Evolutionary conservation across 768 basidiomycete genomes (phyloP), one percentile per base, ranked within the genome.

Genomic region (Holtermanniella nyarrowii): DNA sequence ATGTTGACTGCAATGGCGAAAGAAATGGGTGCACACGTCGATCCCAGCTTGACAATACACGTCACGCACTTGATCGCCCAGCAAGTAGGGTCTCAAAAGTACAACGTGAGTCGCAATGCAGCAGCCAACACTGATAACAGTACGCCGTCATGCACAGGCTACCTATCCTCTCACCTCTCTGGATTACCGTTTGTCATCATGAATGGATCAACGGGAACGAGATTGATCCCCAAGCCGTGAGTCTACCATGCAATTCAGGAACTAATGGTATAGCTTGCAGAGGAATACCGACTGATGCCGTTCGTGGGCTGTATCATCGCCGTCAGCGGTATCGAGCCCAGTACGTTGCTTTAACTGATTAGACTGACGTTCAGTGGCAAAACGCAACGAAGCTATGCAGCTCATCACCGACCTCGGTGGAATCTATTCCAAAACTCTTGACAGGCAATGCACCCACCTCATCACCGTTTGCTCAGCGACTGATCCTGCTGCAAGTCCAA

Each of bases 41-140:
- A 79, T 14, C 78, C 73, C 26, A 83, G 86, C 45, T 82, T 93
- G 56, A 96, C 88, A 0, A 84, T 88, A 65, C 76, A 76, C 43
- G 84, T 86, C n/a, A 91, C 88, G 0, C 89, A 93, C 74, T 77
- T 96, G 20, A 76, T 96, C 40, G 87, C 89, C 0, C 73, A 72
- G n/a, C 77, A 76, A n/a, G 82, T 86, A 61, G 86, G 85, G 2
- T 82, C 88, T 20, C 79, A 83, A 12, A 96, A 96, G 63, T 93
- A 95, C 67, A 74, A 67, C 70, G 89, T 86, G 50, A 53, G 78
- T 68, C 42, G 4, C 23, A 20, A 47, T 26, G 46, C 27, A 4
- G 12, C 42, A 24, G 50, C 7, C 26, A n/a, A 46, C 22, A 31
- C 61, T 44, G 26, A 16, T 26, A 26, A 2, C 49, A 93, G 88